Base-by-base conservation (phyloP, 352 stramenopile species). In the Phytophthora ohioensis region DNA sequence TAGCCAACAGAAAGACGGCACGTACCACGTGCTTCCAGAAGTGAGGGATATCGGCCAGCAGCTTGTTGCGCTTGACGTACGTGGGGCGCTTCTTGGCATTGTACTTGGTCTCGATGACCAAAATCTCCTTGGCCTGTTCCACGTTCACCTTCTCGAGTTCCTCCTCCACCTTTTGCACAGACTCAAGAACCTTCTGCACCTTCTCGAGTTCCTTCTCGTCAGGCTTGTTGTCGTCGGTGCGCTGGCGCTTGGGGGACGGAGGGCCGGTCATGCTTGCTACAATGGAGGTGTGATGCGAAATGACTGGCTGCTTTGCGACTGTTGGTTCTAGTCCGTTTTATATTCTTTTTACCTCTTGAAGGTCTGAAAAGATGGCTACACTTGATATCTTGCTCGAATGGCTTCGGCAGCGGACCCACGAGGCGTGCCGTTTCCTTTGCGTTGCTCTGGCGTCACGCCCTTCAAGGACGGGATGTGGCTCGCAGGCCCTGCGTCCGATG, bases 1-100 rank as follows among this genome's bases (percentile, higher is more conserved):
- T 47, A 17, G 4, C 41, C 4, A 35, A 8, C 17, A 58, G 15
- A 43, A 10, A 34, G 17, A 15, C 15, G 34, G 10, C 46, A 82
- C 82, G 65, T 65, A 93, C 84, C 70, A 78, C 75, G 68, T 92
- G 73, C 74, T 92, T 92, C 87, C 87, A 94, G 72, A 94, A 93
- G 57, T 67, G 52, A 5, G 87, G 85, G 52, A 94, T 92, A 13
- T 88, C 79, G 17, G 56, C 57, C 52, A 94, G 64, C 43, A 91
- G 71, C 64, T 90, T 84, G 68, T 69, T 64, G 63, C 87, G 87
- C 78, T 92, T 91, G 55, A 81, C 78, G 68, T 85, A 89, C 41
- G 82, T 71, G 8, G 85, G 82, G 45, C 79, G 80, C 79, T 92
- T 93, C 59, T 72, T 75, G 42, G 60, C 74, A 71, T 93, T 92